Conservation (phyloP, 2,329 filamentous ascomycete genomes). For the Pseudogymnoascus sp. region DNA sequence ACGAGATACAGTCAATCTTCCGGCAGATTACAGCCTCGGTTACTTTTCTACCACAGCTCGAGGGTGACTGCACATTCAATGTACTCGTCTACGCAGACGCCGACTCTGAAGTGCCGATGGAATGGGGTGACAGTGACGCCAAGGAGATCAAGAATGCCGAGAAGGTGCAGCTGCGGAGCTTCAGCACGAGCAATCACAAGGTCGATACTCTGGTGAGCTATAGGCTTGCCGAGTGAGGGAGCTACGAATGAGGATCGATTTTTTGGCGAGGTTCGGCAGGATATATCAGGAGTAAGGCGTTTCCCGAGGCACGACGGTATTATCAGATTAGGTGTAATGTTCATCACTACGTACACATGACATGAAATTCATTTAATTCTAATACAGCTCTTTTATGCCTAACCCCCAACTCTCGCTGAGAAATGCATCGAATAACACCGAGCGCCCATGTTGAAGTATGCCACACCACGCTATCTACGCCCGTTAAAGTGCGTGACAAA, state of each 20-base stretch:
- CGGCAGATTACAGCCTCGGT: conserved; percentile 96
- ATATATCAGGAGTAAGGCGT: conserved; percentile 7
- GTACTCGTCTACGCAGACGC: conserved; percentile 96
- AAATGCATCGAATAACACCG: conserved; percentile 5
- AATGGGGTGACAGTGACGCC: conserved; percentile 97
- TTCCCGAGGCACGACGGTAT: background rate
- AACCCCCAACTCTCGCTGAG: conserved; percentile 4
- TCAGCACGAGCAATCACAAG: conserved; percentile 88
- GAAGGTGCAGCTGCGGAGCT: conserved; percentile 89
- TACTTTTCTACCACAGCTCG: conserved; percentile 88
- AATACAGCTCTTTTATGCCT: background rate
- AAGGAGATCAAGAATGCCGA: conserved; percentile 92
- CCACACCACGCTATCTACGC: conserved; percentile 9
- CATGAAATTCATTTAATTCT: conserved; percentile 1
- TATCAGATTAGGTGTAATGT: background rate
- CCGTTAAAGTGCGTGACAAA: conserved; percentile 6
- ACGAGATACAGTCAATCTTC: conserved; percentile 94
- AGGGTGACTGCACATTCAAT: conserved; percentile 96
- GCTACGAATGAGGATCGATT: background rate
- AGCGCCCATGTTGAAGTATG: conserved; percentile 10
- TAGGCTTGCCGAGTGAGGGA: conserved; percentile 44
- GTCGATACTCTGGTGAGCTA: conserved; percentile 97
- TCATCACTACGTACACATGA: background rate
- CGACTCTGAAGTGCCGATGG: conserved; percentile 90
- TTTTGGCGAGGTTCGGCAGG: background rate